Base-by-base conservation (phyloP, 495 filamentous ascomycete species). In the Talaromyces liani region DNA sequence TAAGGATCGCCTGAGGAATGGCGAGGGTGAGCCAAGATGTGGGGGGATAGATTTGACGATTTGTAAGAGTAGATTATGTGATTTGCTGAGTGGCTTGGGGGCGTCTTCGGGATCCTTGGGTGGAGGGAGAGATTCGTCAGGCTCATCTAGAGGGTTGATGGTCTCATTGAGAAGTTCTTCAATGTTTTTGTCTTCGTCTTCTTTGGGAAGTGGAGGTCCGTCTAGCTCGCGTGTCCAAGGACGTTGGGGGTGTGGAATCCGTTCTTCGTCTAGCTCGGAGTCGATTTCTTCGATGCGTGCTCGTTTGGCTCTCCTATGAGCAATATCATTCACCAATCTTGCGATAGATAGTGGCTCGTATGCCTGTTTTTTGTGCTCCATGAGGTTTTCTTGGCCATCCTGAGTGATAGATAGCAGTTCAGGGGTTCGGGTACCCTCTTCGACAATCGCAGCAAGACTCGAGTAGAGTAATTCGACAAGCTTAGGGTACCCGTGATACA, bases 401-500 rank as follows among this genome's bases (percentile, higher is more conserved):
- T 65, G 62, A 18, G 73, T 77, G 41, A 89, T 86, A 3, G 76
- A 74, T 14, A 76, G 68, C 9, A 92, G 73, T 45, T 82, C 80
- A 34, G 84, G 81, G 9, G 83, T 84, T 65, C 86, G 89, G 2
- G 86, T 83, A 4, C 89, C 88, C 72, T 96, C 91, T 58, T 91
- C 86, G 16, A 93, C 92, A 51, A 97, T 85, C 39, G 88, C 87
- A 33, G 82, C 83, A 8, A 99, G 75, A 0, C 93, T 92, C 20
- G 85, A 79, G 73, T 97, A 98, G 39, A 99, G 80, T 64, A 86
- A 81, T 69, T 95, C 90, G 0, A 96, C 92, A 41, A 98, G 85
- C 36, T 83, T 80, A 1, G 91, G 88, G 71, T 98, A 98, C 4
- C 94, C 94, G 73, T 99, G 95, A 68, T 92, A 98, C 64, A 89